A percentile compares a stretch with the other conserved stretches of the same genome.
phyloP scores from a whole-genome alignment of 768 basidiomycete genomes.

The Trametes cinnabarina region DNA sequence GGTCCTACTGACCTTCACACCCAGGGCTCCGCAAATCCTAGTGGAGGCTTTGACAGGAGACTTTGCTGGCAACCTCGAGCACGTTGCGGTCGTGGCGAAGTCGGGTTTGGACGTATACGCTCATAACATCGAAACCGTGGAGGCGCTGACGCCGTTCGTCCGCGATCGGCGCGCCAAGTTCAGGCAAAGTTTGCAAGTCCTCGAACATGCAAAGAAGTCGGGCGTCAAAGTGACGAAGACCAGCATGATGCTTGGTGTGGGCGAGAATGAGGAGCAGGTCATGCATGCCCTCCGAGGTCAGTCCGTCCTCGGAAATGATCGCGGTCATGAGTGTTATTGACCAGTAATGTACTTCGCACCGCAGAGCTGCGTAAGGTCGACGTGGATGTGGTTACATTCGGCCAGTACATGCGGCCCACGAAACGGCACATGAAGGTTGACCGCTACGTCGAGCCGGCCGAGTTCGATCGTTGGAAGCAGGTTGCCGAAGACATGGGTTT shows the following conservation, averaged over 20 bases:
- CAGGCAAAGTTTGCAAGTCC: constrained; percentile 76
- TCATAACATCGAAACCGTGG: constrained; percentile 97
- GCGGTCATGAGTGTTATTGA: not conserved
- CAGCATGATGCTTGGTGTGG: constrained; percentile 97
- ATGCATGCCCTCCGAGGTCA: constrained; percentile 78
- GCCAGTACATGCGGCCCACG: constrained; percentile 99
- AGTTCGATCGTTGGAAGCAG: constrained; percentile 90
- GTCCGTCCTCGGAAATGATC: constrained; percentile 22
- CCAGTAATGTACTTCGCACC: not conserved
- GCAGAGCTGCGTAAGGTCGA: constrained; percentile 83
- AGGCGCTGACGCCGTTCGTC: constrained; percentile 89
- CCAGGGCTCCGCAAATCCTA: constrained; percentile 89
- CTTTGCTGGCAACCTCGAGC: constrained; percentile 75
- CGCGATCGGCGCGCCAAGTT: constrained; percentile 94
- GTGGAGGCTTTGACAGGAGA: constrained; percentile 97
- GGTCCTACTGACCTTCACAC: not conserved
- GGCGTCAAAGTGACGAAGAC: constrained; percentile 93
- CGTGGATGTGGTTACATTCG: constrained; percentile 98
- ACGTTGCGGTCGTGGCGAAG: constrained; percentile 79
- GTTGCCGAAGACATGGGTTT: constrained; percentile 93
- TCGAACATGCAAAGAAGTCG: constrained; percentile 79
- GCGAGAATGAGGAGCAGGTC: constrained; percentile 83
- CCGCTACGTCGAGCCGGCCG: constrained; percentile 90
- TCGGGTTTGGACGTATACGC: constrained; percentile 98
- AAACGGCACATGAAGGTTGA: constrained; percentile 99